Conservation (phyloP, 169 alveolate species). For the Cryptosporidium sp. region DNA sequence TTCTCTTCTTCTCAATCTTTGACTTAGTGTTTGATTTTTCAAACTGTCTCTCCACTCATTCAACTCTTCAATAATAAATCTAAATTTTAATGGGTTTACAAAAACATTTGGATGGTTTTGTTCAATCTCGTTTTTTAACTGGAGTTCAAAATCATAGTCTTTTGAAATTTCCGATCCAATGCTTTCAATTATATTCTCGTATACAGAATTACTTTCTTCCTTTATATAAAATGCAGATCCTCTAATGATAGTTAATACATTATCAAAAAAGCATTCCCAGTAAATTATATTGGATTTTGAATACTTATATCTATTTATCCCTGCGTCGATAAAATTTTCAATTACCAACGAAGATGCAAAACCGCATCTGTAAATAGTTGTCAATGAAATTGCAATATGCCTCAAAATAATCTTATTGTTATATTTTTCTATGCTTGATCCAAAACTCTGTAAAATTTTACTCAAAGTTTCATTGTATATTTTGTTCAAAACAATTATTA, state of each 20-base stretch:
- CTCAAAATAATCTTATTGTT: constrained; percentile 30
- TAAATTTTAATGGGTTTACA: constrained; percentile 1
- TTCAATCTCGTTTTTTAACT: neutral
- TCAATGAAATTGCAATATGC: constrained; percentile 9
- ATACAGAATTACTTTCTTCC: constrained; percentile 10
- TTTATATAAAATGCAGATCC: constrained; percentile 18
- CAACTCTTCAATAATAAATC: constrained; percentile 52
- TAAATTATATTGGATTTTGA: constrained; percentile 6
- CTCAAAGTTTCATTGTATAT: constrained; percentile 38
- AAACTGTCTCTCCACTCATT: constrained; percentile 34
- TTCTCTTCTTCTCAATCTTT: constrained; percentile 16
- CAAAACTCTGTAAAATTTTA: neutral
- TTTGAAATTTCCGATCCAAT: neutral
- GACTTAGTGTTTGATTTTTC: neutral
- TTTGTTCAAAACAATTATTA: constrained; percentile 2
- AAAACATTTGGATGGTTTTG: neutral
- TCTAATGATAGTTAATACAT: constrained; percentile 45
- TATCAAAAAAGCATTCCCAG: constrained; percentile 72
- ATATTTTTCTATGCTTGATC: constrained; percentile 16
- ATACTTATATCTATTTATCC: constrained; percentile 6
- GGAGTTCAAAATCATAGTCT: neutral
- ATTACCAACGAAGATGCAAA: constrained; percentile 18
- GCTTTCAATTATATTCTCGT: constrained; percentile 12
- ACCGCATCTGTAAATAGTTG: constrained; percentile 58
- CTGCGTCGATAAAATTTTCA: constrained; percentile 5